phyloP scores from a whole-genome alignment of 1,284 basidiomycete species.

The Coniophora puteana region DNA sequence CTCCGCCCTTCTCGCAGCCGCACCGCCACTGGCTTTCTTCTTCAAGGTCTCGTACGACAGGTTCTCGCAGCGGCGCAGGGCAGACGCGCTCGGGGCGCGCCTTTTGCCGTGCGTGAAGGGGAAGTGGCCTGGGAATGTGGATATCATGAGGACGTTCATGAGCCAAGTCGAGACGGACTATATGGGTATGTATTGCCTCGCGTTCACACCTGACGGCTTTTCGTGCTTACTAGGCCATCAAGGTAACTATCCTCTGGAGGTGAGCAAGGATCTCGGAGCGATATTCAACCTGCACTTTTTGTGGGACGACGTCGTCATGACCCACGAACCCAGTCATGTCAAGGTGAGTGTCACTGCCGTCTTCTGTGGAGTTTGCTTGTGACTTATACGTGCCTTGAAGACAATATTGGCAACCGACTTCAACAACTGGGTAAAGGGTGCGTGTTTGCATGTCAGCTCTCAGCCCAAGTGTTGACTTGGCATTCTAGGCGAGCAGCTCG shows the following conservation, averaged over 20 bases:
- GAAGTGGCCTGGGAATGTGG: slow-evolving; percentile 22
- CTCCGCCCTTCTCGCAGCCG: too few relatives aligned
- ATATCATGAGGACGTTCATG: slow-evolving; percentile 16
- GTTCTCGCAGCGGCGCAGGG: slow-evolving; percentile 17
- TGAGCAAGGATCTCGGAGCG: slow-evolving; percentile 14
- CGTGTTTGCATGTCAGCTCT: background rate
- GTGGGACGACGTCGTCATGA: slow-evolving; percentile 31
- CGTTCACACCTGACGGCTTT: background rate
- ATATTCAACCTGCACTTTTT: slow-evolving; percentile 26
- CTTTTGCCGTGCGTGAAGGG: slow-evolving; percentile 17
- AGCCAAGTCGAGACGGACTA: slow-evolving; percentile 17
- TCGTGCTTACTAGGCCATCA: slow-evolving; percentile 2
- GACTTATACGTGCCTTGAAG: slow-evolving; percentile 16
- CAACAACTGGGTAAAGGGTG: slow-evolving; percentile 39
- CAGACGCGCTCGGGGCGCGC: slow-evolving; percentile 17
- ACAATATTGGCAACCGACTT: slow-evolving; percentile 40
- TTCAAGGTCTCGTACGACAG: too few relatives aligned
- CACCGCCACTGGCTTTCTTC: too few relatives aligned
- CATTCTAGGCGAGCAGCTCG: slow-evolving; percentile 26
- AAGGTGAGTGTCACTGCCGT: slow-evolving; percentile 16
- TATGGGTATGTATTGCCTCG: slow-evolving; percentile 16
- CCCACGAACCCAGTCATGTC: slow-evolving; percentile 31
- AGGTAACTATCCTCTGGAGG: slow-evolving; percentile 15
- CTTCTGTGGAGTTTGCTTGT: background rate
- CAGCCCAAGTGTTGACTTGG: slow-evolving; percentile 12